Evolutionary conservation across 139 green algal species (phyloP).

Genomic region (Yamagishiella unicocca): DNA sequence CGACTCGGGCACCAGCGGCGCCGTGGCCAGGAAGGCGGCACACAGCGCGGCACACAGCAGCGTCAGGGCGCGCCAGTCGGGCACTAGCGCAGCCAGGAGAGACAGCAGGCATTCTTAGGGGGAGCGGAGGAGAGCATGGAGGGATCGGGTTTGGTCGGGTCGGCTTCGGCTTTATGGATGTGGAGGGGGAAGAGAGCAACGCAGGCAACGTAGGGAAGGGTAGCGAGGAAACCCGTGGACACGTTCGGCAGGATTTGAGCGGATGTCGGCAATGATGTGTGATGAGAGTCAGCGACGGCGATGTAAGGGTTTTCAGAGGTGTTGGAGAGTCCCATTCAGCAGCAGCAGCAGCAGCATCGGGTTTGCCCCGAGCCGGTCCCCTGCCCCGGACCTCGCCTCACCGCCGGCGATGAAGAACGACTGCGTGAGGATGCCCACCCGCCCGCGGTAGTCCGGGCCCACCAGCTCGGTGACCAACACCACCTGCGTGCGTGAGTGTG

Average conservation of each 20-base stretch:
- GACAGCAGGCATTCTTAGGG: slow-evolving; percentile 18
- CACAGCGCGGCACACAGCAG: background rate
- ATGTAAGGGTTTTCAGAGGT: background rate
- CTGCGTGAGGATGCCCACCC: slow-evolving; percentile 26
- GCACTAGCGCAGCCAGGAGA: slow-evolving; percentile 7
- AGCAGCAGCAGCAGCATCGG: background rate
- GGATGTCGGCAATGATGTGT: background rate
- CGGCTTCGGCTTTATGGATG: too few species aligned
- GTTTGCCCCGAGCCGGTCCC: background rate
- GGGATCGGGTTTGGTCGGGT: too few species aligned
- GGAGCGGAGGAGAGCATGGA: background rate
- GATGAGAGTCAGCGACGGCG: background rate
- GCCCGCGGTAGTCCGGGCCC: slow-evolving; percentile 4
- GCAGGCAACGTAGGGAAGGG: background rate
- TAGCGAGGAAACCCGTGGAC: background rate
- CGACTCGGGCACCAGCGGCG: slow-evolving; percentile 18
- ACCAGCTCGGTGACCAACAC: slow-evolving; percentile 10
- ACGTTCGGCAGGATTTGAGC: background rate
- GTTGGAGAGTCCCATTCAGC: background rate
- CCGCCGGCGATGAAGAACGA: slow-evolving; percentile 31
- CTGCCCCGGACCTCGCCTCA: background rate
- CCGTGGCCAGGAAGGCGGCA: background rate
- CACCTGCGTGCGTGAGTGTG: background rate
- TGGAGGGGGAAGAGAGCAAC: background rate
- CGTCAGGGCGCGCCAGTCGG: slow-evolving; percentile 3